Conservation (phyloP, 768 basidiomycete species). For the Leucosporidium scottii region DNA sequence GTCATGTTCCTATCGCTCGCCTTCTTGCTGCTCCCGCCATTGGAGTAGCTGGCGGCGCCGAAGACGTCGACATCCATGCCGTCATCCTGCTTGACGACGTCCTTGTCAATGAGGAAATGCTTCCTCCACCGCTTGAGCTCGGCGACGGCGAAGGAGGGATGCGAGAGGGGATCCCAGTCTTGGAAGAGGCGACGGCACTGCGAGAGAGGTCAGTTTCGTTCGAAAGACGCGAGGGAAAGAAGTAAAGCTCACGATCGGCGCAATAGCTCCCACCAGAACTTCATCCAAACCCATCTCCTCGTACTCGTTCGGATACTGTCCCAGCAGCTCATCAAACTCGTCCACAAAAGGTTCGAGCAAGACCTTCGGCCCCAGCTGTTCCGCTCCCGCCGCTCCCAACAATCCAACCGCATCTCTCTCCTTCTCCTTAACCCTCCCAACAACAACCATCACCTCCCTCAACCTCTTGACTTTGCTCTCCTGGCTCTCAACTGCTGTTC, state of each 20-base stretch:
- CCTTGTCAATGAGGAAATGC: constrained; percentile 39
- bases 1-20: constrained; percentile 56
- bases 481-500: constrained; percentile 65
- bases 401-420: constrained; percentile 45
- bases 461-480: constrained; percentile 71
- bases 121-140: constrained; percentile 42
- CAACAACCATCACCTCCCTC: constrained; percentile 66
- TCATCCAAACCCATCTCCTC: constrained; percentile 76
- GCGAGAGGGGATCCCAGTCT: constrained; percentile 74
- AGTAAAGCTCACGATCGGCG: constrained; percentile 54
- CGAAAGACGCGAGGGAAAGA: background rate
- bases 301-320: constrained; percentile 66
- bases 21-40: background rate
- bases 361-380: background rate
- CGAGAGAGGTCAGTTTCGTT: background rate
- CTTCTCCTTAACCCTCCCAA: constrained; percentile 60
- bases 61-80: background rate
- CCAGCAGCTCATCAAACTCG: constrained; percentile 62
- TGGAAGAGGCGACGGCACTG: constrained; percentile 64
- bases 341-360: constrained; percentile 63
- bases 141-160: constrained; percentile 51
- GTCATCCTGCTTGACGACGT: constrained; percentile 1
- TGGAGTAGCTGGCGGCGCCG: background rate
- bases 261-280: constrained; percentile 83
- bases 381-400: background rate